These are phyloP conservation scores for Cercospora sp. DNA, from an alignment of 2,329 filamentous ascomycete species.

Conservation along the genomic window DNA sequence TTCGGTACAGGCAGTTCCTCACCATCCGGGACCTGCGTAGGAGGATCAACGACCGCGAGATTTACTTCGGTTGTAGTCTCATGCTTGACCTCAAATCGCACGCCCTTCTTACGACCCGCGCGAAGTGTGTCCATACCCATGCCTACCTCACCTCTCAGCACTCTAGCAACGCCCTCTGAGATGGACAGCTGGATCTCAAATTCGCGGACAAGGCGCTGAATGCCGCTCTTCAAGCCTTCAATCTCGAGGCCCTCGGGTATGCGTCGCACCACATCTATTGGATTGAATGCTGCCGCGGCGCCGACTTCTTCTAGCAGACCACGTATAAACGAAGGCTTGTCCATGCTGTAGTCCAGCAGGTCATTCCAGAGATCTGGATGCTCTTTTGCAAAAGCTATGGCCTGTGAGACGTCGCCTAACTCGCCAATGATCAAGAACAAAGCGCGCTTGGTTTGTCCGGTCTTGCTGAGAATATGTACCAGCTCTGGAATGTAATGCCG, in stretches of 20 bases:
- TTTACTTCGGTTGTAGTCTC: conserved; percentile 35
- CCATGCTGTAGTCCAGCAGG: conserved; percentile 92
- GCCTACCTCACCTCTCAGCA: conserved; percentile 83
- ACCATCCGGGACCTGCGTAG: conserved; percentile 30
- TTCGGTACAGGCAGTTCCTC: conserved; percentile 29
- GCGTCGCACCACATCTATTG: conserved; percentile 81
- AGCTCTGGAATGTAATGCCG: conserved; percentile 84
- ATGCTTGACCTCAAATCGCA: conserved; percentile 77
- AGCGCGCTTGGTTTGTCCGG: conserved; percentile 87
- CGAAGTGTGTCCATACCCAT: conserved; percentile 78
- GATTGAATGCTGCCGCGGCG: conserved; percentile 73
- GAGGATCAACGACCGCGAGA: conserved; percentile 36
- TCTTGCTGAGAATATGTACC: conserved; percentile 95
- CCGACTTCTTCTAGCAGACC: conserved; percentile 91
- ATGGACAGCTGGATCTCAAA: conserved; percentile 95
- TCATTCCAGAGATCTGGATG: conserved; percentile 95
- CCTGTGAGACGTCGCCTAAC: conserved; percentile 86
- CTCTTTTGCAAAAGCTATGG: conserved; percentile 91
- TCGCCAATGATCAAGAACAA: conserved; percentile 91
- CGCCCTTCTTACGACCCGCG: conserved; percentile 75
- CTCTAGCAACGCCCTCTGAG: conserved; percentile 81
- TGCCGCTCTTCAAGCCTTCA: conserved; percentile 80
- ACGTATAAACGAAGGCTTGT: conserved; percentile 92
- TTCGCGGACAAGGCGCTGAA: conserved; percentile 89
- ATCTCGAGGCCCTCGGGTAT: conserved; percentile 95